Evolutionary conservation across 345 rosid species (phyloP).

Genomic region (Linum lewisii): DNA sequence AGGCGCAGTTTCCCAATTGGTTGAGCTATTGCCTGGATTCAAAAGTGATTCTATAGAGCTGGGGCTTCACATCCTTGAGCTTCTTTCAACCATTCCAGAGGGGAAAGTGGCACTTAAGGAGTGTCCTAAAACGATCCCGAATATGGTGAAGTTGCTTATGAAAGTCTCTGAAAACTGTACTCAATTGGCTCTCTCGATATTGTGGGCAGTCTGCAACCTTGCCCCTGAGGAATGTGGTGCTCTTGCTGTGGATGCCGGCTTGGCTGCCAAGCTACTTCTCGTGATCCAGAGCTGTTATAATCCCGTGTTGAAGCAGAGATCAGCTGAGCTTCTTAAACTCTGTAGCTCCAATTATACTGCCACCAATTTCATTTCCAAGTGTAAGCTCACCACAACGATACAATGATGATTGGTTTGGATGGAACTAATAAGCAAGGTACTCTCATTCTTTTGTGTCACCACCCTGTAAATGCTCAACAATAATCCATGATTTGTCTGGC

Average conservation of each 20-base stretch:
- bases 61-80: slow-evolving; percentile 40
- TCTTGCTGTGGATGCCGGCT: slow-evolving; percentile 25
- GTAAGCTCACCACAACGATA: slow-evolving; percentile 24
- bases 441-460: not conserved
- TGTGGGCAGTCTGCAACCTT: slow-evolving; percentile 57
- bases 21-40: slow-evolving; percentile 42
- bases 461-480: not conserved
- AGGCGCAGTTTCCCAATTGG: slow-evolving; percentile 48
- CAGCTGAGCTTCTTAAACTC: slow-evolving; percentile 26
- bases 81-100: slow-evolving; percentile 32
- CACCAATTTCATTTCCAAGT: slow-evolving; percentile 22
- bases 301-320: slow-evolving; percentile 18
- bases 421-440: not conserved
- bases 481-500: not conserved
- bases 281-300: slow-evolving; percentile 26
- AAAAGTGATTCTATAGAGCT: slow-evolving; percentile 41
- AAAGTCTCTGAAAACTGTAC: slow-evolving; percentile 54
- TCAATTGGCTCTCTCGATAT: slow-evolving; percentile 42
- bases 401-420: slow-evolving; percentile 10
- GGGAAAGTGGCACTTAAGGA: slow-evolving; percentile 49
- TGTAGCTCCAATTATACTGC: slow-evolving; percentile 24
- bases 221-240: slow-evolving; percentile 29
- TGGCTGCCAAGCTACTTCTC: slow-evolving; percentile 25
- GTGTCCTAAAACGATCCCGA: slow-evolving; percentile 38
- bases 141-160: slow-evolving; percentile 52